Base-by-base conservation (phyloP, 345 rosid genomes). In the Aquilaria malaccensis region DNA sequence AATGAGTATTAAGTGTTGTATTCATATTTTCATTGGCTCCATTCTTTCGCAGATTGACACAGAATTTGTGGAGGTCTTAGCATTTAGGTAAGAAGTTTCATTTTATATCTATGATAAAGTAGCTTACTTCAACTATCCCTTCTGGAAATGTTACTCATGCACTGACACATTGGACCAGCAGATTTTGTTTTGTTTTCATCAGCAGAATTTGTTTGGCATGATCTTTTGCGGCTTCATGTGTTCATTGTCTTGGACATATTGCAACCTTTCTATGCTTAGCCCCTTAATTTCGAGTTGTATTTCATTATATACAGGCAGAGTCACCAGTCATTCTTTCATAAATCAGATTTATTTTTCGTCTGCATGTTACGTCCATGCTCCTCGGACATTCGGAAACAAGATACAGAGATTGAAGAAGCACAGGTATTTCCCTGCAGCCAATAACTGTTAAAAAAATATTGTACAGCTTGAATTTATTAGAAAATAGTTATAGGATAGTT, bases 11-110 rank as follows among this genome's bases (percentile, higher is more conserved):
- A 61, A 49, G 33, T 49, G 32, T 43, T 22, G 48, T 41, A 52
- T 12, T 54, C 41, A 56, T 62, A 67, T 75, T 50, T 14, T 14
- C 12, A 14, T 12, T 55, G 22, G 11, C 12, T 67, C 48, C 60
- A 7, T 63, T 60, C 65, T 55, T 10, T 50, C n/a, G 62, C 83
- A 87, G 95, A 67, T 87, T 43, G 77, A 77, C 11, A 55, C 91
- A 14, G 84, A 87, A 15, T 87, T 87, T 63, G 75, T 75, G 9
- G 87, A 87, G 74, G 59, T 87, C 56, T 70, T 87, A 72, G 78
- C 89, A 57, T 78, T 87, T 53, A 84, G 94, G 94, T 87, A 66
- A 0, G 50, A 50, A 48, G 31, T 49, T 47, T 43, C 50, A 14
- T 30, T 32, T 2, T 14, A 51, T 3, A 49, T 32, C 12, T 32